Evolutionary conservation across 352 stramenopile genomes (phyloP).

Genomic region (Globisporangium viniferum): DNA sequence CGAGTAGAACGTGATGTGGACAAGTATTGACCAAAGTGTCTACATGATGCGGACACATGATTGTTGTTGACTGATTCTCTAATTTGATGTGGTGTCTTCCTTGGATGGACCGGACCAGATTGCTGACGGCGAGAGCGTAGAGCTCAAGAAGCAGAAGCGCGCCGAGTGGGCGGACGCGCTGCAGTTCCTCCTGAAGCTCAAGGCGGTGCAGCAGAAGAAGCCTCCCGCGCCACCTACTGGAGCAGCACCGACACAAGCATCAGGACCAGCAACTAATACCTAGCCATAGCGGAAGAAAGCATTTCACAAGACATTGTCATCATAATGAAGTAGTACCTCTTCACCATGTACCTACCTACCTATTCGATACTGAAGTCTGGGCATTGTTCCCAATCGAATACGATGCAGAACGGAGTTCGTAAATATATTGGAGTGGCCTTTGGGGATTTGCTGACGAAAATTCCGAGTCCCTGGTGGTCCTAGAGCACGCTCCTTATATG

Average conservation of each 20-base stretch:
- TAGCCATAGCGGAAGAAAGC: neutral
- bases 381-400: neutral
- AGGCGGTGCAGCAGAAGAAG: conserved; percentile 34
- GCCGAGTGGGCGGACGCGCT: conserved; percentile 67
- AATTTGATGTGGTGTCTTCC: neutral
- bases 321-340: neutral
- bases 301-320: no score
- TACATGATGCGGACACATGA: neutral
- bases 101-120: conserved; percentile 30
- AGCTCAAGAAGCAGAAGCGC: conserved; percentile 61
- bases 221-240: neutral
- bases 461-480: no score
- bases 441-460: neutral
- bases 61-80: neutral
- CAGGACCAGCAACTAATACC: neutral
- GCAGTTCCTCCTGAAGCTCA: conserved; percentile 70
- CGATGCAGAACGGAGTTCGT: neutral
- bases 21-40: neutral
- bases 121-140: conserved; percentile 52
- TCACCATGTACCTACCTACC: neutral
- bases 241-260: neutral
- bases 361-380: neutral
- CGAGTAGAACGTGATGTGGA: neutral
- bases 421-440: neutral
- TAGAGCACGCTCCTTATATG: neutral